Conservation (phyloP, 345 rosid species). For the Camelina neglecta region DNA sequence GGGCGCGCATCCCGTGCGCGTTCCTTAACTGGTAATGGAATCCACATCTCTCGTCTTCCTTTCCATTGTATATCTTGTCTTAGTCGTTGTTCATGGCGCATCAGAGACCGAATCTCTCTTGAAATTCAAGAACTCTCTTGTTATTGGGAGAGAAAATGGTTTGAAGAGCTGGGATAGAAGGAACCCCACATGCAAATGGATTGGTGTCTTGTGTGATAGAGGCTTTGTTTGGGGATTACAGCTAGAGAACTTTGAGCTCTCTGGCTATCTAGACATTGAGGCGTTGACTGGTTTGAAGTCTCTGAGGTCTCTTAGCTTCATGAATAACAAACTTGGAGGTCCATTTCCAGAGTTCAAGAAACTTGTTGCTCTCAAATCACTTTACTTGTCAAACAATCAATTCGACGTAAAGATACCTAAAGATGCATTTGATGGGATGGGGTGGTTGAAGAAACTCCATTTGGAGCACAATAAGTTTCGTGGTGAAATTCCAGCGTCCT, state of each 20-base stretch:
- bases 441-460: conserved; percentile 63
- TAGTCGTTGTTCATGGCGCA: conserved; percentile 34
- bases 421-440: conserved; percentile 65
- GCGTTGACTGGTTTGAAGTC: conserved; percentile 46
- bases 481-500: conserved; percentile 70
- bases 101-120: conserved; percentile 61
- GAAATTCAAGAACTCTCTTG: conserved; percentile 59
- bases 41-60: conserved; percentile 27
- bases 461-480: conserved; percentile 57
- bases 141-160: conserved; percentile 29
- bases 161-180: conserved; percentile 55
- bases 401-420: conserved; percentile 62
- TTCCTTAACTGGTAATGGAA: conserved; percentile 42
- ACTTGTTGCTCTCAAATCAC: conserved; percentile 54
- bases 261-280: conserved; percentile 56
- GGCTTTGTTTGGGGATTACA: conserved; percentile 64
- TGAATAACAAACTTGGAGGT: conserved; percentile 65
- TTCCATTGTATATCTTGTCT: conserved; percentile 16
- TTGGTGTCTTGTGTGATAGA: conserved; percentile 57
- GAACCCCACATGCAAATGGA: conserved; percentile 64
- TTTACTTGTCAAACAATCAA: conserved; percentile 65
- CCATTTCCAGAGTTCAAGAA: conserved; percentile 62
- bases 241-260: conserved; percentile 64
- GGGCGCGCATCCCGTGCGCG: conserved; percentile 70
- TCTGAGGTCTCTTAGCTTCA: conserved; percentile 64